Base-by-base conservation (phyloP, 2,329 filamentous ascomycete species). In the Volutella citrinella region DNA sequence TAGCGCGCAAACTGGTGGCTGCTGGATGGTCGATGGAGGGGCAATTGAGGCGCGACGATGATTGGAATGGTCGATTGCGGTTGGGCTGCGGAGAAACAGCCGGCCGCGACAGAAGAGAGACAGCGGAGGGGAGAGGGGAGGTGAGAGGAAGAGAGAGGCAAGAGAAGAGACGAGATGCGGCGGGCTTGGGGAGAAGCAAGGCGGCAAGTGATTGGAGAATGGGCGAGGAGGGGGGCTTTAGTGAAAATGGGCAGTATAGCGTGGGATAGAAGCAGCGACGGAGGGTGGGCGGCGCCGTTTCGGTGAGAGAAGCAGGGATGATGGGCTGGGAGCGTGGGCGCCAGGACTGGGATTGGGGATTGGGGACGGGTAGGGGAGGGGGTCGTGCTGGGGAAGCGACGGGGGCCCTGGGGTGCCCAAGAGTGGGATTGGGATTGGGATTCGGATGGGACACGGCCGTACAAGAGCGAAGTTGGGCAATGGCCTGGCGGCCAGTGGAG, bases 271-370 rank as follows among this genome's bases (percentile, higher is more conserved):
- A n/a, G n/a, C n/a, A n/a, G n/a, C n/a, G 32, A 32, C 30, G 27
- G 31, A 35, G 25, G 22, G 30, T 22, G 29, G 37, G 32, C 31
- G 34, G 37, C 34, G 40, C 27, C 27, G 39, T 51, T 53, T 53
- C 50, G 50, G 49, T 52, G 48, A 52, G 32, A 44, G 42, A 40
- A 29, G 49, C 47, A 48, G 44, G 47, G 47, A 43, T 52, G 47
- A 52, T 52, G 36, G 36, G 36, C 21, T 49, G 47, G 49, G 42
- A n/a, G n/a, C n/a, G n/a, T n/a, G n/a, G n/a, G n/a, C n/a, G n/a
- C n/a, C n/a, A n/a, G n/a, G n/a, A n/a, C n/a, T n/a, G n/a, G n/a
- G n/a, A n/a, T n/a, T n/a, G n/a, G n/a, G n/a, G n/a, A n/a, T n/a
- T n/a, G n/a, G n/a, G n/a, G n/a, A n/a, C n/a, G n/a, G n/a, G n/a